A percentile compares a stretch with the other conserved stretches of the same genome.
These are phyloP conservation scores for Ophiocordyceps australis DNA, from an alignment of 2,329 filamentous ascomycete genomes.

Conservation along the genomic window DNA sequence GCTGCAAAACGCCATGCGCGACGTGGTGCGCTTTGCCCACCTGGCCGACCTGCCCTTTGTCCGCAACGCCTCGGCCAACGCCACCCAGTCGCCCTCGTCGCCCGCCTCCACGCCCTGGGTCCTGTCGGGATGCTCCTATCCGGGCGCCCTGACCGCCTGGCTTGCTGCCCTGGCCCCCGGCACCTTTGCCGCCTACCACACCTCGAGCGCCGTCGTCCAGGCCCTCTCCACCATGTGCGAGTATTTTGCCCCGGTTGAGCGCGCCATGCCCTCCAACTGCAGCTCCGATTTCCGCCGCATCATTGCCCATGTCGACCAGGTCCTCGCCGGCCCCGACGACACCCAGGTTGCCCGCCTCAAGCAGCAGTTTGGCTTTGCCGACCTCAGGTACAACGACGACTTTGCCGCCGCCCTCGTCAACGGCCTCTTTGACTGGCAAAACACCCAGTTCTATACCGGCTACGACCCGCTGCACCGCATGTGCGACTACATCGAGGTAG, in stretches of 20 bases:
- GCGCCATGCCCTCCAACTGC: constrained; percentile 36
- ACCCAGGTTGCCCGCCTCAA: constrained; percentile 22
- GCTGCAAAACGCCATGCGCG: constrained; percentile 60
- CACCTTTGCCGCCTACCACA: constrained; percentile 57
- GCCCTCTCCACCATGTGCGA: constrained; percentile 58
- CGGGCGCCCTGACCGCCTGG: constrained; percentile 59
- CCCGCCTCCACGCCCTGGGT: constrained; percentile 51
- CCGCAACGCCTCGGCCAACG: constrained; percentile 38
- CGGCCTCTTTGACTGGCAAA: constrained; percentile 15
- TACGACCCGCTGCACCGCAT: constrained; percentile 17
- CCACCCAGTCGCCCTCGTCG: constrained; percentile 22
- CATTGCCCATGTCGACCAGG: constrained; percentile 26
- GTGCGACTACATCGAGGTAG: constrained; percentile 13
- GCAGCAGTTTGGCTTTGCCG: constrained; percentile 20
- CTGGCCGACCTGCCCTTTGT: constrained; percentile 52
- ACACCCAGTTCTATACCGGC: constrained; percentile 12
- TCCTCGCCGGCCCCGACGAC: constrained; percentile 21
- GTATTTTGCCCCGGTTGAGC: constrained; percentile 25
- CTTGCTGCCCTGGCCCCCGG: constrained; percentile 55
- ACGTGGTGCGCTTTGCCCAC: constrained; percentile 58
- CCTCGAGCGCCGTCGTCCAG: constrained; percentile 57
- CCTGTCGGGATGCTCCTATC: constrained; percentile 63
- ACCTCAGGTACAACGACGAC: constrained; percentile 24
- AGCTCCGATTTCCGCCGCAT: constrained; percentile 39
- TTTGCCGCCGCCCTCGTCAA: constrained; percentile 20